phyloP scores from a whole-genome alignment of 208 protist genomes.

The Acanthamoeba quina region DNA sequence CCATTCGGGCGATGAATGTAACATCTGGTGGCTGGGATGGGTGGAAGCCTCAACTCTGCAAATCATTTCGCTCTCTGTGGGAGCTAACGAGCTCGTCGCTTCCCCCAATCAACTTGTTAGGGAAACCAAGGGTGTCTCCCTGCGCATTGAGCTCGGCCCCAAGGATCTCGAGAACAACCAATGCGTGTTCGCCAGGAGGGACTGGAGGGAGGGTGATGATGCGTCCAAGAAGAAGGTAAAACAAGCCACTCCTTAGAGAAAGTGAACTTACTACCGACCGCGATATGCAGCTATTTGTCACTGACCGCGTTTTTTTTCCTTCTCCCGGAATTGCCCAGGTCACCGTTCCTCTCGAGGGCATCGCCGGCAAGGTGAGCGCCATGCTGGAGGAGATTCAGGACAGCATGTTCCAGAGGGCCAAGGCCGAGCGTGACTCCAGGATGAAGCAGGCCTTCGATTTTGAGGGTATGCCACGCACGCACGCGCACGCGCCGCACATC shows the following conservation, averaged over 20 bases:
- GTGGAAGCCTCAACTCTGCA: no score
- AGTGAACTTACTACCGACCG: no score
- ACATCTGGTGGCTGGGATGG: no score
- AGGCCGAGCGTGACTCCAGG: slow-evolving; percentile 81
- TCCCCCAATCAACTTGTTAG: slow-evolving; percentile 47
- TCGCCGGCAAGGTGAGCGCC: slow-evolving; percentile 73
- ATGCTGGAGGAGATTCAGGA: slow-evolving; percentile 95
- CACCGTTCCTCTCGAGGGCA: slow-evolving; percentile 18
- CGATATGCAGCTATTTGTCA: background rate
- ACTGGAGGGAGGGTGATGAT: slow-evolving; percentile 73
- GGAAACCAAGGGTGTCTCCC: slow-evolving; percentile 92
- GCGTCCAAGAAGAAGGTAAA: slow-evolving; percentile 23
- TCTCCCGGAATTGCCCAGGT: slow-evolving; percentile 4
- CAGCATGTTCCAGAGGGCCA: slow-evolving; percentile 91
- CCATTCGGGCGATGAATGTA: slow-evolving; percentile 79
- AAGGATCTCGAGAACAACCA: slow-evolving; percentile 93
- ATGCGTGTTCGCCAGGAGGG: slow-evolving; percentile 82
- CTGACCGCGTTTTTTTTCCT: background rate
- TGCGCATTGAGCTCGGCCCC: slow-evolving; percentile 98
- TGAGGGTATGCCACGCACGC: background rate
- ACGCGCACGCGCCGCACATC: background rate
- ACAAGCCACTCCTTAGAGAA: background rate
- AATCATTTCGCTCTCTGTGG: no score
- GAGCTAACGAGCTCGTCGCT: background rate
- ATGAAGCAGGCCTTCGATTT: slow-evolving; percentile 24